Percentiles rank a stretch among this genome's conserved stretches.
These are phyloP conservation scores for Neurospora sp. DNA, from an alignment of 495 filamentous ascomycete genomes.

Conservation along the genomic window DNA sequence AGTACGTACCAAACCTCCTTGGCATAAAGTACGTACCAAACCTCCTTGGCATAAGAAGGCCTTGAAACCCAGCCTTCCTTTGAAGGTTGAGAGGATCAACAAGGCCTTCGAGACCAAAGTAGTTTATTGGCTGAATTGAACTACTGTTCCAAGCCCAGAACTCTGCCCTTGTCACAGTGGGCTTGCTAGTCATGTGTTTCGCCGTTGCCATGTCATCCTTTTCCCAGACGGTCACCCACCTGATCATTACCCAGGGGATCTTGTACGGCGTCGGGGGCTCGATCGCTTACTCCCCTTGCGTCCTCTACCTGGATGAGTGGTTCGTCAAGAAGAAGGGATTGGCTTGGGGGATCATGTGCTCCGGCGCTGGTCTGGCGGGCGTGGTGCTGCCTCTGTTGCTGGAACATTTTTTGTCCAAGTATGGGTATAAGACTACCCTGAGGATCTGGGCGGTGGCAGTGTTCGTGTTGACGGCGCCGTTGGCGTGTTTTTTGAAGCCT, in stretches of 20 bases:
- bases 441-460: conserved; percentile 38
- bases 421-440: conserved; percentile 47
- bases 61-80: too few relatives aligned
- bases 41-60: too few relatives aligned
- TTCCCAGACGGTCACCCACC: conserved; percentile 29
- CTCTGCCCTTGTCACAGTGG: too few relatives aligned
- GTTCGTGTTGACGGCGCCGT: conserved; percentile 39
- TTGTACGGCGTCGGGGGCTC: conserved; percentile 41
- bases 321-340: conserved; percentile 42
- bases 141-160: too few relatives aligned
- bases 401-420: conserved; percentile 38
- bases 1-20: too few relatives aligned
- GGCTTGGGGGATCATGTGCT: conserved; percentile 49
- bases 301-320: conserved; percentile 49
- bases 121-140: too few relatives aligned
- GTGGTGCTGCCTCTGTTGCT: conserved; percentile 40
- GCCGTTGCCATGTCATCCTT: conserved; percentile 38
- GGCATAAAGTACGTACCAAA: too few relatives aligned
- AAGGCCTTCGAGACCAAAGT: too few relatives aligned
- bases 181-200: conserved; percentile 26
- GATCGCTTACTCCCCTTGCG: conserved; percentile 37
- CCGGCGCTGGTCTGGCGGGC: conserved; percentile 31
- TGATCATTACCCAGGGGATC: conserved; percentile 46
- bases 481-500: conserved; percentile 49
- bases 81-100: too few relatives aligned